These are phyloP conservation scores for Penicillium sp. DNA, from an alignment of 2,329 filamentous ascomycete genomes.

Conservation along the genomic window DNA sequence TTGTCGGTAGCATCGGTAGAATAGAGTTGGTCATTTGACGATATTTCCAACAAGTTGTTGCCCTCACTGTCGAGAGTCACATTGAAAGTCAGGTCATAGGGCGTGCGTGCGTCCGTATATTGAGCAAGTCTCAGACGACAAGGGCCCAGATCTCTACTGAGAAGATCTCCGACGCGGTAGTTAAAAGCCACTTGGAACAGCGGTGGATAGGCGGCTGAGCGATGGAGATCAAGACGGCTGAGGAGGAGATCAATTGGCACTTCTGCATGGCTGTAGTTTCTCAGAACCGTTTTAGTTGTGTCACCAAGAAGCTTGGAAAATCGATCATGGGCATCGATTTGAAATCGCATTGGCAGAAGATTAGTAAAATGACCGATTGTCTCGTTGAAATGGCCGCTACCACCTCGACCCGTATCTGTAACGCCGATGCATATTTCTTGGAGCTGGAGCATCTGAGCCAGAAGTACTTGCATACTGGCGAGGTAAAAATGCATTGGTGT, in stretches of 20 bases:
- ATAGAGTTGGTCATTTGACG: neutral
- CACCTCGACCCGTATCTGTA: conserved; percentile 42
- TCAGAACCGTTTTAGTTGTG: conserved; percentile 31
- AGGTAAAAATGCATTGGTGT: conserved; percentile 43
- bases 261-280: conserved; percentile 34
- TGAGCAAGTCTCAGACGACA: too few species aligned
- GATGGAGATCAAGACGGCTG: conserved; percentile 42
- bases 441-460: conserved; percentile 28
- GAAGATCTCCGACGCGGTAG: conserved; percentile 37
- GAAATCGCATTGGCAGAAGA: conserved; percentile 38
- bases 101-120: too few species aligned
- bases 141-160: neutral
- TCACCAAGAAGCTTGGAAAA: neutral
- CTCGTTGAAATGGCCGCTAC: conserved; percentile 23
- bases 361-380: conserved; percentile 48
- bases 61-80: neutral
- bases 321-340: neutral
- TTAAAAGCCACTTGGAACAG: conserved; percentile 56
- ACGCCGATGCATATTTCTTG: conserved; percentile 48
- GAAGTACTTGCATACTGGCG: conserved; percentile 35
- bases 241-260: conserved; percentile 56
- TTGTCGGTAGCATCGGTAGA: neutral
- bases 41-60: neutral
- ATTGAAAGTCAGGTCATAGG: neutral
- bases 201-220: conserved; percentile 44